Evolutionary conservation across 768 basidiomycete genomes (phyloP).

Genomic region (Leccinum subgranulosum): DNA sequence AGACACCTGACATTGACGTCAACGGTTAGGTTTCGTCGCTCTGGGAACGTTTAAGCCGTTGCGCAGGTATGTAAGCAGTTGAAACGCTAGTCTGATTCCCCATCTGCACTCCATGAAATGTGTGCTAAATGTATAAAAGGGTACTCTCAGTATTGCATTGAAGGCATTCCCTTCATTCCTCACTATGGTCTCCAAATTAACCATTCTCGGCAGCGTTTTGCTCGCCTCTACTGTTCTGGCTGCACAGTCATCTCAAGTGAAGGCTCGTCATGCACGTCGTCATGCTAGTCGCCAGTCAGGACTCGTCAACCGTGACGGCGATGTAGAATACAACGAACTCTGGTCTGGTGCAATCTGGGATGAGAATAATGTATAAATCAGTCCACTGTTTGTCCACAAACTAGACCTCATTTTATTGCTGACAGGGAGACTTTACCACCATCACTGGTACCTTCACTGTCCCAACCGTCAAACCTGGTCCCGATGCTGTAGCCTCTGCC

Average conservation of each 20-base stretch:
- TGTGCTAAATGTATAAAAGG: not conserved
- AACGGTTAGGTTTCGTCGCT: not conserved
- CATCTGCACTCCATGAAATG: not conserved
- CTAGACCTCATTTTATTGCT: not conserved
- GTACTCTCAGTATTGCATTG: not conserved
- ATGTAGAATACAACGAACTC: constrained; percentile 12
- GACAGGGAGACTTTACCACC: constrained; percentile 8
- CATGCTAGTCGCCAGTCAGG: constrained; percentile 10
- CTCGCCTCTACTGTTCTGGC: constrained; percentile 17
- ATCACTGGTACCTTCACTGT: constrained; percentile 11
- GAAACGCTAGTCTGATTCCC: not conserved
- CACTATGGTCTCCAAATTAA: constrained; percentile 18
- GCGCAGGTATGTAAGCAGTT: not conserved
- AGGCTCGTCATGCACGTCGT: constrained; percentile 13
- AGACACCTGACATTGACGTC: not conserved
- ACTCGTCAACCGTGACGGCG: constrained; percentile 2
- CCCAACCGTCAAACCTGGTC: not conserved
- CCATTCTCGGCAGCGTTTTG: constrained; percentile 15
- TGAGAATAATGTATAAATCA: constrained; percentile 4
- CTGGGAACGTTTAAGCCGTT: not conserved
- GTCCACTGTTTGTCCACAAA: not conserved
- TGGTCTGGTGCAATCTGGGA: constrained; percentile 20
- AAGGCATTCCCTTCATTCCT: not conserved
- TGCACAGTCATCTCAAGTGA: constrained; percentile 12
- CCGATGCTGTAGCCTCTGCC: not conserved